Evolutionary conservation across 2,329 filamentous ascomycete genomes (phyloP), one percentile per base, ranked within the genome.

Genomic region (Trichoderma lentiforme): DNA sequence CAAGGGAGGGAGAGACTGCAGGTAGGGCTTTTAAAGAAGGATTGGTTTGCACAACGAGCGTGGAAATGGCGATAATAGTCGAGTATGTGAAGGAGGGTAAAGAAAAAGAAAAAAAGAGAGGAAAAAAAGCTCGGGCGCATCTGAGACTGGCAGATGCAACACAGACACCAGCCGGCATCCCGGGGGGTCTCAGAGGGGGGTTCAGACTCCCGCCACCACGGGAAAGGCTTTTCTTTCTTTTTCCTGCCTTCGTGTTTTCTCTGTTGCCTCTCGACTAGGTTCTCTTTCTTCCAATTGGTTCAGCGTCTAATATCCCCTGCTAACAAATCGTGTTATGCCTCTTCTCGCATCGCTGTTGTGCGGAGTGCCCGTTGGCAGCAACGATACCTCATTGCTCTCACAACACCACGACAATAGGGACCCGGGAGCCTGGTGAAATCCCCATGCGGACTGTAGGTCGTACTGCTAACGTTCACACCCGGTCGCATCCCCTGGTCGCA

Each of bases 111-210:
- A 32, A 67, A 67, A 26, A 61, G 12, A 62, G 24, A 26, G 32
- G 51, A 8, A 61, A 53, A 62, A 61, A 62, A 18, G 67, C 57
- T 70, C 67, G 67, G 47, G 67, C 57, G 36, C 34, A 43, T 62
- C 67, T 62, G 30, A 62, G 67, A 70, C 67, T 70, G 67, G 32
- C 57, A 70, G 67, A 70, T 36, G 67, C 53, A 61, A 62, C 67
- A 70, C 56, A 62, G 67, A 70, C 57, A 28, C 60, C 32, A 47
- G 30, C 53, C 56, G 32, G 64, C 65, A 68, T 60, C 65, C 65
- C 53, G 66, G 66, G 56, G 18, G 12, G 36, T 21, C 36, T 30
- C 34, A n/a, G 57, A 60, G 39, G 66, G 39, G 66, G 63, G 66
- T 24, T 60, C 36, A 21, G 36, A 21, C 26, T 26, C 53, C 67